phyloP scores from a whole-genome alignment of 306 rosid species.

The Prunus kanzakura region DNA sequence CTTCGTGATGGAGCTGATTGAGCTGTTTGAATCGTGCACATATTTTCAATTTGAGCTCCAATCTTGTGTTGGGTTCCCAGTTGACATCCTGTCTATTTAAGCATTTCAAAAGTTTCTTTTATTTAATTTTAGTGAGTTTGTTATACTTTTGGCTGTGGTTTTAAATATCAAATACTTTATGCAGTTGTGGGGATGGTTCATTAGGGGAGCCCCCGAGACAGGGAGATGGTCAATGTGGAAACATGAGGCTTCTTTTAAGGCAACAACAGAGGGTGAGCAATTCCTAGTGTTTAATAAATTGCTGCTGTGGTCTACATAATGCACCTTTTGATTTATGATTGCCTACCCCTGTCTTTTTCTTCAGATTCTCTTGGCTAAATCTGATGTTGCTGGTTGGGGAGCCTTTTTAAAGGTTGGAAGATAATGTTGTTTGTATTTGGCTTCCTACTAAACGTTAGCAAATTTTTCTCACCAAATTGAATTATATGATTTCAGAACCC shows the following conservation, averaged over 20 bases:
- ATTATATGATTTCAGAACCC: slow-evolving; percentile 66
- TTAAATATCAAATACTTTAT: slow-evolving; percentile 18
- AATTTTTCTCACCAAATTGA: slow-evolving; percentile 35
- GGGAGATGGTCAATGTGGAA: slow-evolving; percentile 95
- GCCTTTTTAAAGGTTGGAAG: slow-evolving; percentile 84
- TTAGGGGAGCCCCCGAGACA: slow-evolving; percentile 83
- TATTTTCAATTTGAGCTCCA: background rate
- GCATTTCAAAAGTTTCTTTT: background rate
- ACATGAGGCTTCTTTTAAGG: slow-evolving; percentile 96
- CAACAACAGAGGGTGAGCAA: slow-evolving; percentile 90
- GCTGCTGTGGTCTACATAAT: slow-evolving; percentile 12
- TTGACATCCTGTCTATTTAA: background rate
- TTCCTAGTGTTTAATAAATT: slow-evolving; percentile 4
- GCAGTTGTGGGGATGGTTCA: slow-evolving; percentile 89
- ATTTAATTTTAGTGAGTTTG: background rate
- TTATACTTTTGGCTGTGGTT: slow-evolving; percentile 7
- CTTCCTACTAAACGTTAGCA: slow-evolving; percentile 5
- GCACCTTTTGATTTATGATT: slow-evolving; percentile 17
- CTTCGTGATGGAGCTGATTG: background rate
- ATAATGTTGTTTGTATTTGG: slow-evolving; percentile 5
- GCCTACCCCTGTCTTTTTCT: slow-evolving; percentile 19
- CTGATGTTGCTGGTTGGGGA: slow-evolving; percentile 99
- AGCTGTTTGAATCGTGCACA: background rate
- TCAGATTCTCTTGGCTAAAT: slow-evolving; percentile 87
- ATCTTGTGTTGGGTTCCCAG: background rate